Evolutionary conservation across 805 yeast species (phyloP), one percentile per base, ranked within the genome.

Genomic region (Ogataea methylovora): DNA sequence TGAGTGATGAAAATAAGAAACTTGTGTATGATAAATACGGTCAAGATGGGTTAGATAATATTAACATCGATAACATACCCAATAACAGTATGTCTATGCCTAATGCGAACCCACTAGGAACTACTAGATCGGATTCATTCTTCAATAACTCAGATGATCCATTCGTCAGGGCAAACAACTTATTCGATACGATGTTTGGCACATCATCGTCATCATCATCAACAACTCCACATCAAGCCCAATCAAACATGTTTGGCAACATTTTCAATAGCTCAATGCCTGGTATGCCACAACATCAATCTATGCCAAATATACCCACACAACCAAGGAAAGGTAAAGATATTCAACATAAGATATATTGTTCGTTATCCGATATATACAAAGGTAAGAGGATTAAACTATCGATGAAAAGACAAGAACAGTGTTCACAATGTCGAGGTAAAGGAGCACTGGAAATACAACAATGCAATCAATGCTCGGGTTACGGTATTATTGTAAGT

Each of bases 341-440:
- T 41, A 79, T 80, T 33, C 64, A 59, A 37, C 84, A 80, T 49
- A 62, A 65, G 7, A 60, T 77, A 32, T 58, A 60, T 19, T 73
- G 79, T 28, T 49, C 75, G 0, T 52, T 80, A 32, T 65, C 60
- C 5, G 85, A 80, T 34, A 58, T 79, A 39, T 78, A 73, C 46
- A 56, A 49, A 24, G 87, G 88, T 2, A 77, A 74, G 44, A 56
- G 57, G 1, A 54, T 73, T 22, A 78, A 72, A 52, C 60, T 80
- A 18, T 73, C 71, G 32, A 56, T 80, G 10, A 69, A 72, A 4
- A 71, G 70, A 44, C 67, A 64, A 25, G 55, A 70, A 3, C 49
- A 61, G 25, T 80, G 87, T 50, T 36, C 47, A 1, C 38, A 39
- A 1, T 80, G 88, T 47, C 40, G 59, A 10, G 84, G 79, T 2